Percentiles rank a stretch among this genome's conserved stretches.
Evolutionary conservation across 805 yeast species (phyloP).

Genomic region (Vanderwaltozyma polyspora): DNA sequence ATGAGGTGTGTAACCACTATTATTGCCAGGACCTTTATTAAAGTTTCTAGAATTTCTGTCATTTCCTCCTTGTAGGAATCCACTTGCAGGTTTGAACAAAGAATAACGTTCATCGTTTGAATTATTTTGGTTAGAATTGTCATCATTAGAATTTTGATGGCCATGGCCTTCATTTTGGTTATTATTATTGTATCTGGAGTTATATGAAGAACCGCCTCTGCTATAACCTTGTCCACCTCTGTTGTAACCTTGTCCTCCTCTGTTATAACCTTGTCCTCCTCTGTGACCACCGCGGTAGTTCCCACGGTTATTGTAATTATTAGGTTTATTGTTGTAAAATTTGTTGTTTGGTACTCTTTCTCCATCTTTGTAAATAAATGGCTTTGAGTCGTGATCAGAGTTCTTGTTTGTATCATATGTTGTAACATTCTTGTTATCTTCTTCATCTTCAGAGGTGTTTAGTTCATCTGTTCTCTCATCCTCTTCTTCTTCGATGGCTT

Average conservation of each 20-base stretch:
- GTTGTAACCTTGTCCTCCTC: slow-evolving; percentile 5
- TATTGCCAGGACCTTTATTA: slow-evolving; percentile 13
- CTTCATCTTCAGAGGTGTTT: no score
- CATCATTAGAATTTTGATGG: background rate
- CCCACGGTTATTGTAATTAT: slow-evolving; percentile 3
- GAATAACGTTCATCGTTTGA: slow-evolving; percentile 13
- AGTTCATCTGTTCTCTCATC: no score
- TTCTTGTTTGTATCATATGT: background rate
- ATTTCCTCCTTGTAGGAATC: slow-evolving; percentile 14
- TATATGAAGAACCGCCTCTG: slow-evolving; percentile 1
- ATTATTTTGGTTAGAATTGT: background rate
- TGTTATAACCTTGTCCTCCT: no score
- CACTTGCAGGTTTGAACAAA: slow-evolving; percentile 26
- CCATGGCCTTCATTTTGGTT: background rate
- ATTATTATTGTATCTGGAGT: slow-evolving; percentile 1
- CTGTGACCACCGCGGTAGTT: slow-evolving; percentile 4
- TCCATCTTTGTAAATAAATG: slow-evolving; percentile 11
- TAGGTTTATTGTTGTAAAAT: slow-evolving; percentile 1
- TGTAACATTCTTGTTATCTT: background rate
- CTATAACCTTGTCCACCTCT: slow-evolving; percentile 2
- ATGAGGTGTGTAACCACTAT: slow-evolving; percentile 6
- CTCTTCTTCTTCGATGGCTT: background rate
- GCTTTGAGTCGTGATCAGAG: background rate
- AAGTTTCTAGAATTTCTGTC: slow-evolving; percentile 1
- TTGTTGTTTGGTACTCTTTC: slow-evolving; percentile 1